These are phyloP conservation scores for Cantharellus cinnabarinus DNA, from an alignment of 768 basidiomycete species.

Conservation along the genomic window DNA sequence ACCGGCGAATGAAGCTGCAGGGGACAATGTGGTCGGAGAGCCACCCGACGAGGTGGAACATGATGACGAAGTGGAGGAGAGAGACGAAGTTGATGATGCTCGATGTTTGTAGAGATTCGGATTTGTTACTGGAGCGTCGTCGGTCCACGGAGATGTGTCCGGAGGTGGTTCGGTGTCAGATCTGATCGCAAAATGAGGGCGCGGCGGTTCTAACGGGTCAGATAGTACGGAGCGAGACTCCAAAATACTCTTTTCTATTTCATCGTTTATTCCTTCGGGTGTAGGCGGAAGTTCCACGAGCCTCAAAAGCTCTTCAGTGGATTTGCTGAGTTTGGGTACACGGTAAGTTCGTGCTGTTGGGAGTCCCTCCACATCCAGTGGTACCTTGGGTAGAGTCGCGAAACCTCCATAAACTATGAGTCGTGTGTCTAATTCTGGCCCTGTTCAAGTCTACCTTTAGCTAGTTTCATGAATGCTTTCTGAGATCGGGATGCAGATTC, in stretches of 20 bases:
- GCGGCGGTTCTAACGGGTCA: neutral
- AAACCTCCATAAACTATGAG: constrained; percentile 28
- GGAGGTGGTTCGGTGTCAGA: neutral
- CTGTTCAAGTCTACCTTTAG: constrained; percentile 33
- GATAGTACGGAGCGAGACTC: neutral
- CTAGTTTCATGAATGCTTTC: constrained; percentile 51
- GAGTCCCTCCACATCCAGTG: constrained; percentile 9
- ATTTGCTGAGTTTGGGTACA: constrained; percentile 10
- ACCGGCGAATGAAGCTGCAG: constrained; percentile 1
- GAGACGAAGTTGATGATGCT: neutral
- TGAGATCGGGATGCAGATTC: constrained; percentile 53
- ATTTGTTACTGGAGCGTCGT: neutral
- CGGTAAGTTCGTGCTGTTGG: neutral
- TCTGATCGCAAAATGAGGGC: neutral
- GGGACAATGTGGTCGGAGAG: neutral
- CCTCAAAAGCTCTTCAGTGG: constrained; percentile 31
- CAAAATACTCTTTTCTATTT: constrained; percentile 21
- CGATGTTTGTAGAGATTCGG: neutral
- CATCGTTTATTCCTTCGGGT: constrained; percentile 37
- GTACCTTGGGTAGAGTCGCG: constrained; percentile 48
- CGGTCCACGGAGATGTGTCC: neutral
- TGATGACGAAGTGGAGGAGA: neutral
- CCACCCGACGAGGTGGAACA: neutral
- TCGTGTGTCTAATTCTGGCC: neutral
- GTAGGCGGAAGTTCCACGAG: constrained; percentile 32